Base-by-base conservation (phyloP, 1,284 basidiomycete species). In the Takashimella tepidaria region DNA sequence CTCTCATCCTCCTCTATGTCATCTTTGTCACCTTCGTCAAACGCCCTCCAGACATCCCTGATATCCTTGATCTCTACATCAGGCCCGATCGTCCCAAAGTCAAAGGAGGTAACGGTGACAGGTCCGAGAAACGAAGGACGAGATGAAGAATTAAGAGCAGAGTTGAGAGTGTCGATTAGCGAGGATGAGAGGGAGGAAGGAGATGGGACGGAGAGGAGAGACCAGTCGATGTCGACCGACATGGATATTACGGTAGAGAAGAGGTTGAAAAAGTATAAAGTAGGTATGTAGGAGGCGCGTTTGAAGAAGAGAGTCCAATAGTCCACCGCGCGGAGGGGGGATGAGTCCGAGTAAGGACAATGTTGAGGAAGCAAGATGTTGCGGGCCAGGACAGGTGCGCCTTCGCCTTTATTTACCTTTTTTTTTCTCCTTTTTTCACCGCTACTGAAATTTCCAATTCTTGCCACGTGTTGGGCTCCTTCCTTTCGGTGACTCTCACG, bases 51-150 rank as follows among this genome's bases (percentile, higher is more conserved):
- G 53, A 98, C 90, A 77, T 98, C 92, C 47, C 90, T 82, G 54
- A 98, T 78, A 75, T 97, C 92, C 54, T 90, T 84, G 54, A 98
- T 82, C 70, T 95, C 87, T 40, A 96, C 81, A 56, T 93, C 87
- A 2, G 96, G 95, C 3, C 84, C 73, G 22, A 81, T 79, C 0
- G 84, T 83, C 26, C 95, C 95, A 73, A 98, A 93, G 51, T 92
- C 89, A 52, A 98, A 82, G 2, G 84, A 83, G 4, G 85, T 86
- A 55, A 98, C 83, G 56, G 85, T 82, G 55, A 98, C 83, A 13
- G 92, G 91, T 0, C 95, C 95, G 46, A 99, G 87, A 74, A 95
- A 98, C 5, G 89, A 91, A 0, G 96, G 96, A 4, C 89, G 79
- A 31, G 82, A 74, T 5, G 86, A 83, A 42, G 76, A 80, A 4